Base-by-base conservation (phyloP, 2,329 filamentous ascomycete genomes). In the Capronia coronata region DNA sequence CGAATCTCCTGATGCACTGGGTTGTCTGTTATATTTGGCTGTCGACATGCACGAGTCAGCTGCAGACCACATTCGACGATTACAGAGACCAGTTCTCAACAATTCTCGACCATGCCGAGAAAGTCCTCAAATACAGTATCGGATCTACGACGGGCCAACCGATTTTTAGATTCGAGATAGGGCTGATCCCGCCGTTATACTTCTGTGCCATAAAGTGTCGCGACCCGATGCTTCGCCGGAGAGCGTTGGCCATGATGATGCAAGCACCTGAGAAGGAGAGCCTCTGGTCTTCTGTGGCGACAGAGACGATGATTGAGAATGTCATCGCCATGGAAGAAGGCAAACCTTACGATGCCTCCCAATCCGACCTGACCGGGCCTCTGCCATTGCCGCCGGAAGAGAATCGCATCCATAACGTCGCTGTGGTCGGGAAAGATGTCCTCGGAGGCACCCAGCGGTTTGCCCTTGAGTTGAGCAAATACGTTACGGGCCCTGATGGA, bases 141-240 rank as follows among this genome's bases (percentile, higher is more conserved):
- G 22, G 41, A 40, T 35, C 30, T 11, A 21, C 19, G 2, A 34
- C 25, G 9, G 22, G 23, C 19, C n/a, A 44, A 13, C 42, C 32
- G 13, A 30, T 37, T 5, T 46, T 55, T 39, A 62, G 57, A 6
- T 56, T 62, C 23, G 66, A 68, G 19, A 51, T 61, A 18, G 65
- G 65, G 11, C 61, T 58, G 6, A 49, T 63, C 46, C 61, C 64
- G 1, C 62, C 65, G 2, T 34, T 69, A 13, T 68, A 66, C 38
- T 67, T 66, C 41, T 60, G 60, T 0, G 61, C 63, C 2, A 49
- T 64, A 0, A 67, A 65, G 45, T 68, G 66, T 43, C 65, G 67
- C 2, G 52, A 63, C 38, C 62, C 61, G 9, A 48, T 54, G 7
- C 50, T 68, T 21, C 58, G 66, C 5, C 52, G 58, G 4, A 58